Percentiles rank a stretch among this genome's conserved stretches.
phyloP scores from a whole-genome alignment of 495 filamentous ascomycete genomes.

The Penicillium arizonense region DNA sequence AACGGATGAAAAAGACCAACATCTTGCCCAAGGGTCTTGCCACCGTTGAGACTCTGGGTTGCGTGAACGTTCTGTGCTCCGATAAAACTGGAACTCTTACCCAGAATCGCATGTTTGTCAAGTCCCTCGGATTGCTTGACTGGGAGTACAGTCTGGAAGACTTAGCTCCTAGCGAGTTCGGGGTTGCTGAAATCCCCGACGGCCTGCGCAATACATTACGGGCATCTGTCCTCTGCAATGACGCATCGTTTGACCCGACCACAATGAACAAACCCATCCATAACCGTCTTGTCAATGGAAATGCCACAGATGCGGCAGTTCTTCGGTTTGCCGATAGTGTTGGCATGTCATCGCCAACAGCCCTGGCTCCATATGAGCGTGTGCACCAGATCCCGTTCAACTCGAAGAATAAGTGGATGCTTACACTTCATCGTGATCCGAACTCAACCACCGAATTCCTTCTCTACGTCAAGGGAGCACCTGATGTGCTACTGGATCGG shows the following conservation, averaged over 20 bases:
- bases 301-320: constrained; percentile 71
- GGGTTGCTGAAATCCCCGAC: constrained; percentile 10
- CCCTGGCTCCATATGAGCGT: constrained; percentile 47
- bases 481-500: constrained; percentile 46
- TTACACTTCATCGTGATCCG: constrained; percentile 29
- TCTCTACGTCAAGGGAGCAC: constrained; percentile 50
- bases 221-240: constrained; percentile 58
- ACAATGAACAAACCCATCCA: constrained; percentile 51
- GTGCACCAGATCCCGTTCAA: constrained; percentile 72
- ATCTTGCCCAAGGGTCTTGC: constrained; percentile 67
- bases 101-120: constrained; percentile 50
- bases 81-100: constrained; percentile 75
- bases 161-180: constrained; percentile 8
- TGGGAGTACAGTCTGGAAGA: constrained; percentile 26
- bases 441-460: constrained; percentile 15
- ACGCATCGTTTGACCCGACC: constrained; percentile 64
- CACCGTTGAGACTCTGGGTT: constrained; percentile 70
- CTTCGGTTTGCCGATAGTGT: constrained; percentile 64
- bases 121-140: constrained; percentile 38
- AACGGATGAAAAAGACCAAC: constrained; percentile 62
- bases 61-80: constrained; percentile 68
- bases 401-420: constrained; percentile 70
- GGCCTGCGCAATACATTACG: constrained; percentile 21
- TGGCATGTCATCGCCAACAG: constrained; percentile 45
- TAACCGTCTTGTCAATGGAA: constrained; percentile 62